These are phyloP conservation scores for Cucurbita pepo DNA, from an alignment of 306 rosid genomes.

Conservation along the genomic window DNA sequence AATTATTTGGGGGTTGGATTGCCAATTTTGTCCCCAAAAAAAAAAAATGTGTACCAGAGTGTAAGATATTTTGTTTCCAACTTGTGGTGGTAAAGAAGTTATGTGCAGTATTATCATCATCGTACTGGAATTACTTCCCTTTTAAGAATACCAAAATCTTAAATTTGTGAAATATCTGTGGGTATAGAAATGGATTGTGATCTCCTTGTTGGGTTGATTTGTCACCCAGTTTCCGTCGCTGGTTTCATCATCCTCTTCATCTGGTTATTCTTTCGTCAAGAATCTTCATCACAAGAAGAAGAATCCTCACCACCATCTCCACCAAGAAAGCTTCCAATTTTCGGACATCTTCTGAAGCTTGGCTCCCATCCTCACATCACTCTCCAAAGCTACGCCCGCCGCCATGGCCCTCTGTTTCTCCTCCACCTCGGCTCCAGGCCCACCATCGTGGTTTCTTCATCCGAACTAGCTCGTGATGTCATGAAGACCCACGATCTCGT, in stretches of 20 bases:
- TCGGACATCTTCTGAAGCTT: slow-evolving; percentile 21
- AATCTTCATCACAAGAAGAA: not conserved
- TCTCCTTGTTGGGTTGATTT: no score
- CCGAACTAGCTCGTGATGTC: slow-evolving; percentile 13
- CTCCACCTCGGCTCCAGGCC: slow-evolving; percentile 13
- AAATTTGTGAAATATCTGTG: no score
- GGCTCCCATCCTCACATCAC: slow-evolving; percentile 12
- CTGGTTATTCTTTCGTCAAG: not conserved
- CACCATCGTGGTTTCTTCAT: slow-evolving; percentile 11
- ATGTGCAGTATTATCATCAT: no score
- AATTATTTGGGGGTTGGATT: no score
- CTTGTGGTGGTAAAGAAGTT: no score
- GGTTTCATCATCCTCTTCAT: slow-evolving; percentile 11
- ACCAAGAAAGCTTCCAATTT: slow-evolving; percentile 1
- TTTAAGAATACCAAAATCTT: no score
- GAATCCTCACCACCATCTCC: slow-evolving; percentile 15
- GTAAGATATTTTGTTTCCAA: no score
- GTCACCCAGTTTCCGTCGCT: slow-evolving; percentile 3
- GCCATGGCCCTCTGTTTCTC: slow-evolving; percentile 16
- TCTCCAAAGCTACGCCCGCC: slow-evolving; percentile 1
- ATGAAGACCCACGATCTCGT: slow-evolving; percentile 18
- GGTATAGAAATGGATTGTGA: no score
- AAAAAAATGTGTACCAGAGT: no score
- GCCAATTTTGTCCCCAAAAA: no score
- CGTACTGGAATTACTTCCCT: no score